Conservation (phyloP, 2,329 filamentous ascomycete species). For the Nemania sp. region DNA sequence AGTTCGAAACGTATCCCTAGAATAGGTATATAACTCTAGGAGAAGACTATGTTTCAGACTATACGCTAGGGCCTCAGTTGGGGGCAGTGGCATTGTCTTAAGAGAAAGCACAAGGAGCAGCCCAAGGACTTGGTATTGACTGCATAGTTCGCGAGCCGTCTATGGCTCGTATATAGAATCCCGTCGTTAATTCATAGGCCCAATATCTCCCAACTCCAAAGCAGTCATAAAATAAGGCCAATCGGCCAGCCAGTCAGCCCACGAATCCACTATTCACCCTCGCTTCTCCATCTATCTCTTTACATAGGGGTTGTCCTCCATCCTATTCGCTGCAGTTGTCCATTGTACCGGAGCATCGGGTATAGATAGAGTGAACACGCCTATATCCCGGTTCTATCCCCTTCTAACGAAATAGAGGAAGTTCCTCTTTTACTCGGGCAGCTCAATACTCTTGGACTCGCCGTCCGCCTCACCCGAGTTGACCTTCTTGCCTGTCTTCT, state of each 20-base stretch:
- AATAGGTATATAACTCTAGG: not conserved
- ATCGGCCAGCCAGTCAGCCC: not conserved
- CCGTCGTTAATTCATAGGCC: constrained; percentile 11
- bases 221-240: constrained; percentile 22
- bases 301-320: no score
- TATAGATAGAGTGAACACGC: not conserved
- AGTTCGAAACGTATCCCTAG: not conserved
- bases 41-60: not conserved
- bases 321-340: not conserved
- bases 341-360: not conserved
- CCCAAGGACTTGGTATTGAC: not conserved
- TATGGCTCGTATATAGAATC: constrained; percentile 7
- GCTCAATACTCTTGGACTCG: constrained; percentile 63
- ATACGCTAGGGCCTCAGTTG: not conserved
- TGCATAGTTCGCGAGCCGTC: constrained; percentile 1
- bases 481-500: constrained; percentile 95
- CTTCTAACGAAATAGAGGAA: no score
- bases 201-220: constrained; percentile 26
- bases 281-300: no score
- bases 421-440: constrained; percentile 50
- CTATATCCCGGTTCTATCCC: not conserved
- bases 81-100: not conserved
- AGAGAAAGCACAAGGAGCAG: not conserved
- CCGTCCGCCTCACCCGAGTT: constrained; percentile 81
- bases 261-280: no score